Evolutionary conservation across 108 stramenopile species (phyloP).

Genomic region (Cyclotella baltica): DNA sequence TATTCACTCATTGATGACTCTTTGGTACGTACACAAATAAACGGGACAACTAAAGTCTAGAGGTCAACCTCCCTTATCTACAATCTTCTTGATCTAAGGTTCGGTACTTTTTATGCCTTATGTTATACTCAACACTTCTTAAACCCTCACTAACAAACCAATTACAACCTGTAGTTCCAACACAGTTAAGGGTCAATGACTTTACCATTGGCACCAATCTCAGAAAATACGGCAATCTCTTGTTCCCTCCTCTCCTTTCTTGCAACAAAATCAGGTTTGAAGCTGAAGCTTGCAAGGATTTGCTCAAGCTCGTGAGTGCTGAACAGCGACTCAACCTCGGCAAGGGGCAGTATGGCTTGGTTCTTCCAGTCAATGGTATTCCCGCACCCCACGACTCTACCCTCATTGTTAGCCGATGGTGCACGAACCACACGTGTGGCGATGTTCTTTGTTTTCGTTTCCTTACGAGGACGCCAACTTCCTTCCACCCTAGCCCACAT

Average conservation of each 20-base stretch:
- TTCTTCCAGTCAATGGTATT: slow-evolving; percentile 29
- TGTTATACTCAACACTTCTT: too few species aligned
- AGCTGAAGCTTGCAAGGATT: slow-evolving; percentile 5
- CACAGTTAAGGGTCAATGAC: slow-evolving; percentile 5
- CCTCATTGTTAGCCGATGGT: background rate
- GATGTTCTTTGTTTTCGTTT: background rate
- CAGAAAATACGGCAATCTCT: slow-evolving; percentile 17
- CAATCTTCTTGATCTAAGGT: background rate
- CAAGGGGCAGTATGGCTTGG: slow-evolving; percentile 27
- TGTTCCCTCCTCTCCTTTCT: slow-evolving; percentile 24
- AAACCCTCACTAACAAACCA: background rate
- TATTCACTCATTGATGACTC: slow-evolving; percentile 9
- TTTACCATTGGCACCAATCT: slow-evolving; percentile 9
- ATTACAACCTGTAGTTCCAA: background rate
- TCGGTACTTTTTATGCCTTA: slow-evolving; percentile 4
- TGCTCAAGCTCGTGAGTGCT: slow-evolving; percentile 29
- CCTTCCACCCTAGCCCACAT: slow-evolving; percentile 12
- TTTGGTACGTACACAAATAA: slow-evolving; percentile 4
- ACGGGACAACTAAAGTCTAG: slow-evolving; percentile 17
- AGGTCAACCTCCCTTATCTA: background rate
- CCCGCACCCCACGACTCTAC: slow-evolving; percentile 21
- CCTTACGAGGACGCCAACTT: slow-evolving; percentile 3
- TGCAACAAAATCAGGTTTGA: slow-evolving; percentile 17
- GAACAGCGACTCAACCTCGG: slow-evolving; percentile 32
- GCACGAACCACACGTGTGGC: background rate